phyloP scores from a whole-genome alignment of 306 rosid species.

The Pueraria montana region DNA sequence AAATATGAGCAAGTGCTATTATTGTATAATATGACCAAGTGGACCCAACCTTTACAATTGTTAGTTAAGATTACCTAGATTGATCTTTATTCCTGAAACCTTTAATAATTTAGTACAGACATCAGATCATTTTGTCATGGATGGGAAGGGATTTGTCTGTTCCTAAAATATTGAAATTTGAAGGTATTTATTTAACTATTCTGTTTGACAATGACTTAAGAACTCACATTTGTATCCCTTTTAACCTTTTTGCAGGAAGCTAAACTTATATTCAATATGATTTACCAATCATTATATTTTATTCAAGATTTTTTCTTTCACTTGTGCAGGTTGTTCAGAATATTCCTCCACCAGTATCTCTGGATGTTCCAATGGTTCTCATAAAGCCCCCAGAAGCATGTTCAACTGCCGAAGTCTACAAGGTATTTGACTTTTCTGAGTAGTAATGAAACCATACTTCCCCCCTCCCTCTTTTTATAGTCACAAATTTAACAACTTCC shows the following conservation, averaged over 20 bases:
- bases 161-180: conserved; percentile 23
- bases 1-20: conserved; percentile 12
- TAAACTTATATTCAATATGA: neutral
- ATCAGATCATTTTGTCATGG: conserved; percentile 25
- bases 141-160: neutral
- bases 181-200: conserved; percentile 35
- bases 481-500: conserved; percentile 38
- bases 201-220: conserved; percentile 1
- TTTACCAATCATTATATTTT: conserved; percentile 41
- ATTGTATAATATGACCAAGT: neutral
- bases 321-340: conserved; percentile 77
- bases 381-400: conserved; percentile 94
- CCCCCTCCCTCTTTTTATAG: conserved; percentile 2
- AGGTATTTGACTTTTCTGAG: conserved; percentile 64
- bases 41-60: neutral
- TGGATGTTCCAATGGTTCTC: conserved; percentile 92
- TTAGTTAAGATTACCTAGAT: conserved; percentile 16
- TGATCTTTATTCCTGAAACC: conserved; percentile 4
- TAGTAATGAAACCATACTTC: conserved; percentile 8
- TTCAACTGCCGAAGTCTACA: conserved; percentile 94
- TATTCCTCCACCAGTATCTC: conserved; percentile 72
- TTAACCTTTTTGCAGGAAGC: conserved; percentile 37
- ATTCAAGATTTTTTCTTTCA: conserved; percentile 42
- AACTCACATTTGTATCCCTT: neutral
- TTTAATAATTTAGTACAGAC: neutral